Base-by-base conservation (phyloP, 805 yeast genomes). In the Lipomyces mesembrius region DNA sequence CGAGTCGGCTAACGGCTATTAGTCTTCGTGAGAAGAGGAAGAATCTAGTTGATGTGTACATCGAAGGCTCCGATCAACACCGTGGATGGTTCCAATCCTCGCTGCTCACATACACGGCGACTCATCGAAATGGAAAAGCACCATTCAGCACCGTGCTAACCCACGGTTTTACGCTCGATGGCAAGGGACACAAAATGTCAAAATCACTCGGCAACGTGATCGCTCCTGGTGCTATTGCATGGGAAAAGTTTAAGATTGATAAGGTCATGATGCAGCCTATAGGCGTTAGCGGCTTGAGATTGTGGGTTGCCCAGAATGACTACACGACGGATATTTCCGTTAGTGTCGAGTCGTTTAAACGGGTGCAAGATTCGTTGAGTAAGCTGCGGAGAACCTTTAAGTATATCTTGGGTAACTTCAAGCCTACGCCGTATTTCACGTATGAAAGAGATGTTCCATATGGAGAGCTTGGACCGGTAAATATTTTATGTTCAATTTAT, bases 61-160 rank as follows among this genome's bases (percentile, higher is more conserved):
- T 94, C 14, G 99, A 95, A 80, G 99, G 99, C 1, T 86, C 93
- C n/a, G 99, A 95, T 75, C 99, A 95, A 77, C 99, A 95, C 75
- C 85, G 99, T 67, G 99, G 99, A 0, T 95, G 99, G 99, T 95
- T 95, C 77, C 99, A 95, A 79, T 91, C 97, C 39, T 92, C 97
- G 0, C 79, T 95, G 34, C 80, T 95, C 65, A 92, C 96, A 29
- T 90, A 87, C 74, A 84, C 92, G 27, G 90, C 89, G 2, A 74
- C 78, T 11, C 76, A 76, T 2, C 62, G 56, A 8, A 68, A 60
- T 9, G 58, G 74, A 14, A 73, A 78, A 49, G 86, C 90, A 0
- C 98, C 99, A 0, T 95, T 85, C 77, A 84, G 83, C 67, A 82
- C 83, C 29, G 84, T 95, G 49, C 83, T 95, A 34, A 95, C 99